These are phyloP conservation scores for Mycosphaerelloides madeirae DNA, from an alignment of 2,329 filamentous ascomycete genomes.

Conservation along the genomic window DNA sequence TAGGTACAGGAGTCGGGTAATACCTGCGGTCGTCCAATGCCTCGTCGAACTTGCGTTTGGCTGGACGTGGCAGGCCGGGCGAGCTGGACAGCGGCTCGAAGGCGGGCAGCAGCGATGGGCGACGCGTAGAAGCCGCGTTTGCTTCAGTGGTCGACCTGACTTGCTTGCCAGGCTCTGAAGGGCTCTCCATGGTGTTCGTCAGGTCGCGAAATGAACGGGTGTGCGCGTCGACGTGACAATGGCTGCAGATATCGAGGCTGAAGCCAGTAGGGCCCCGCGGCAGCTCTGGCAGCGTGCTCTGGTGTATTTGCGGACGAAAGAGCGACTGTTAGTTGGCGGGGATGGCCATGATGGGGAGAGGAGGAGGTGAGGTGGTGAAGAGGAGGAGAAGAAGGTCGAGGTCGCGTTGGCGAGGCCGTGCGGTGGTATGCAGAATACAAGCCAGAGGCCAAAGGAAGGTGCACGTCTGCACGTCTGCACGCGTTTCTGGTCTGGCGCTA, in stretches of 20 bases:
- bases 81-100: constrained; percentile 79
- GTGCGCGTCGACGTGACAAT: constrained; percentile 5
- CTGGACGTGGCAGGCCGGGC: constrained; percentile 60
- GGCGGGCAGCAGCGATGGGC: constrained; percentile 66
- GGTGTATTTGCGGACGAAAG: neutral
- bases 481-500: no score
- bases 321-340: neutral
- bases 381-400: neutral
- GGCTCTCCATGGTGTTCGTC: constrained; percentile 22
- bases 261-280: neutral
- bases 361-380: neutral
- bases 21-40: constrained; percentile 48
- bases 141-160: constrained; percentile 17
- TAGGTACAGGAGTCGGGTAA: constrained; percentile 91
- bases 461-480: no score
- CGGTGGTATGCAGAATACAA: no score
- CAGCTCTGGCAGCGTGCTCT: neutral
- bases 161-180: constrained; percentile 10
- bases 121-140: constrained; percentile 21
- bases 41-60: constrained; percentile 61
- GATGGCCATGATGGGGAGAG: neutral
- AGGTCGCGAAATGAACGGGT: constrained; percentile 21
- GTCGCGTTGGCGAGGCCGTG: neutral
- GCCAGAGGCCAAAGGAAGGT: no score
- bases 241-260: neutral